Conservation (phyloP, 1,284 basidiomycete genomes). For the Fomitiporia mediterranea region DNA sequence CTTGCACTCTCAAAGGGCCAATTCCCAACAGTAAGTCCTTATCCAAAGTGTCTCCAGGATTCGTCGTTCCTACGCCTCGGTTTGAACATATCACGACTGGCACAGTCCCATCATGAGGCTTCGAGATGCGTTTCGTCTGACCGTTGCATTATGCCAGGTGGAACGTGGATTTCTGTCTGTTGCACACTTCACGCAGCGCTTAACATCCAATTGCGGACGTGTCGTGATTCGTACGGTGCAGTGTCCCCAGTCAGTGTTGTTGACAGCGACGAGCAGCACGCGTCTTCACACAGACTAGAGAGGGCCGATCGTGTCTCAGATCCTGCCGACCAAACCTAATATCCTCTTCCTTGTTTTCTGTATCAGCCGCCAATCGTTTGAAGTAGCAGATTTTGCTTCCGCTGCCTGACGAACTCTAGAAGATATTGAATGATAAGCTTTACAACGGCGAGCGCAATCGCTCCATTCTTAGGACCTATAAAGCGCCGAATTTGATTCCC, state of each 20-base stretch:
- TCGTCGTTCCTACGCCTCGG: too few species aligned
- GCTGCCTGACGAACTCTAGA: background rate
- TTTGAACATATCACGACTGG: too few species aligned
- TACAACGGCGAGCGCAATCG: too few species aligned
- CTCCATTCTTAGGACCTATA: too few species aligned
- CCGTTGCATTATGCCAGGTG: too few species aligned
- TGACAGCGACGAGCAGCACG: conserved; percentile 6
- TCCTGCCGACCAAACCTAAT: background rate
- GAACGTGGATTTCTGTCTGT: background rate
- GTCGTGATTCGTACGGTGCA: too few species aligned
- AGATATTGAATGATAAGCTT: too few species aligned
- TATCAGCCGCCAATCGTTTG: background rate
- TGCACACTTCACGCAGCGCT: background rate
- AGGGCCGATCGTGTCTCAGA: background rate
- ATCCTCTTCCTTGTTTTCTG: background rate
- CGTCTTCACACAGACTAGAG: background rate
- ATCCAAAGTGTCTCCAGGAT: too few species aligned
- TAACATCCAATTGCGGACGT: background rate
- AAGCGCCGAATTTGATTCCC: too few species aligned
- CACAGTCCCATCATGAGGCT: too few species aligned
- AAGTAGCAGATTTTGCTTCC: background rate
- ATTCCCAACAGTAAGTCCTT: background rate
- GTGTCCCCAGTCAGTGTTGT: background rate
- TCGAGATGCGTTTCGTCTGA: too few species aligned
- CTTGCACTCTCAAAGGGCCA: background rate